Conservation (phyloP, 176 grass and related monocot genomes). For the Eleusine indica region DNA sequence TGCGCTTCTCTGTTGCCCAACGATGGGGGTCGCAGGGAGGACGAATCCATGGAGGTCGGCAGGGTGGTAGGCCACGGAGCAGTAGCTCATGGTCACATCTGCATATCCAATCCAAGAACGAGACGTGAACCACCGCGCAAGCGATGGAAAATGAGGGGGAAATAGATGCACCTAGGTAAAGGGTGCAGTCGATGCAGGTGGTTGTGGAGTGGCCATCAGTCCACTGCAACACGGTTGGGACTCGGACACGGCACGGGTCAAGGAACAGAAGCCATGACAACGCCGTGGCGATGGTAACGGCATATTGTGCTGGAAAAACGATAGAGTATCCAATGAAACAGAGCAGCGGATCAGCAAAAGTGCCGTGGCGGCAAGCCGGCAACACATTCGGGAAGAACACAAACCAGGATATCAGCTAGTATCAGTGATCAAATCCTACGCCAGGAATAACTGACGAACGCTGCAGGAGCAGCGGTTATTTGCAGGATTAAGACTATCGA, state of each 20-base stretch:
- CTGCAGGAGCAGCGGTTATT: background rate
- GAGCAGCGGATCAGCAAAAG: background rate
- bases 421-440: background rate
- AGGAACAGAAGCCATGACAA: background rate
- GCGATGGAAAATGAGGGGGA: background rate
- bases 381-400: background rate
- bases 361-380: background rate
- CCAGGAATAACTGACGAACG: background rate
- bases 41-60: slow-evolving; percentile 35
- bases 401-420: background rate
- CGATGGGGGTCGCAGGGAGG: background rate
- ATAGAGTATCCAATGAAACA: background rate
- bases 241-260: background rate
- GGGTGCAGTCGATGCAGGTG: slow-evolving; percentile 11
- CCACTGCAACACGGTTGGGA: slow-evolving; percentile 18
- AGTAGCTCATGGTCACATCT: slow-evolving; percentile 38
- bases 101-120: slow-evolving; percentile 42
- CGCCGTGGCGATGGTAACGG: background rate
- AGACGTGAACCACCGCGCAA: slow-evolving; percentile 46
- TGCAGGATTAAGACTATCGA: background rate
- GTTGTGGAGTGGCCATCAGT: slow-evolving; percentile 39
- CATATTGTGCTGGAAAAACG: background rate
- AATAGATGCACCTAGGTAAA: background rate
- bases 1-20: background rate
- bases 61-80: slow-evolving; percentile 31